Conservation (phyloP, 1,139 yeast species). For the Yamadazyma taylorii region DNA sequence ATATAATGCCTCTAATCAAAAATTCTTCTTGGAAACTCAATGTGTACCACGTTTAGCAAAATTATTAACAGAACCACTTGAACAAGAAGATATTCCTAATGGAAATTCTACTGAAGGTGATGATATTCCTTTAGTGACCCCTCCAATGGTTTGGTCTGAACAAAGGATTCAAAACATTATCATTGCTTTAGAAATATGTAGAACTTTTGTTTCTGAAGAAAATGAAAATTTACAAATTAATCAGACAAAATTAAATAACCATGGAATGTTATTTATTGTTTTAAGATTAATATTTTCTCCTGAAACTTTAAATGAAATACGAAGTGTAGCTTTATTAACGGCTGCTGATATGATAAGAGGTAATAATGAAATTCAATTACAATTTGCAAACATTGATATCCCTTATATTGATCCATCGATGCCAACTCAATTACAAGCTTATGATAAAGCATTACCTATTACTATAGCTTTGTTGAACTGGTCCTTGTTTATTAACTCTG, state of each 20-base stretch:
- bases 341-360: constrained; percentile 75
- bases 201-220: constrained; percentile 73
- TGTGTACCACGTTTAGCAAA: constrained; percentile 65
- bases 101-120: constrained; percentile 17
- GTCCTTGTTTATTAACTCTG: constrained; percentile 76
- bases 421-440: constrained; percentile 46
- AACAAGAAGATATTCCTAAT: constrained; percentile 25
- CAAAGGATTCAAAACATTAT: constrained; percentile 68
- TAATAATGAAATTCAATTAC: constrained; percentile 61
- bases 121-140: constrained; percentile 13
- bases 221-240: constrained; percentile 61
- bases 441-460: constrained; percentile 55
- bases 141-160: constrained; percentile 65
- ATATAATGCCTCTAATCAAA: constrained; percentile 90
- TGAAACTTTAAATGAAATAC: constrained; percentile 57
- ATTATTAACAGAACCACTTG: constrained; percentile 59
- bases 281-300: constrained; percentile 70
- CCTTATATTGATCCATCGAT: constrained; percentile 88
- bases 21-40: constrained; percentile 81
- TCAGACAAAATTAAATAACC: constrained; percentile 60
- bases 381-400: constrained; percentile 80
- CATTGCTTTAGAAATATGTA: constrained; percentile 69
- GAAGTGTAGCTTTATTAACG: constrained; percentile 68
- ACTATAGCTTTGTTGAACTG: constrained; percentile 76
- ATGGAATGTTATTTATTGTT: constrained; percentile 65